Percentiles rank a stretch among this genome's conserved stretches.
Conservation (phyloP, 768 basidiomycete genomes). For the Mycena indigotica region DNA sequence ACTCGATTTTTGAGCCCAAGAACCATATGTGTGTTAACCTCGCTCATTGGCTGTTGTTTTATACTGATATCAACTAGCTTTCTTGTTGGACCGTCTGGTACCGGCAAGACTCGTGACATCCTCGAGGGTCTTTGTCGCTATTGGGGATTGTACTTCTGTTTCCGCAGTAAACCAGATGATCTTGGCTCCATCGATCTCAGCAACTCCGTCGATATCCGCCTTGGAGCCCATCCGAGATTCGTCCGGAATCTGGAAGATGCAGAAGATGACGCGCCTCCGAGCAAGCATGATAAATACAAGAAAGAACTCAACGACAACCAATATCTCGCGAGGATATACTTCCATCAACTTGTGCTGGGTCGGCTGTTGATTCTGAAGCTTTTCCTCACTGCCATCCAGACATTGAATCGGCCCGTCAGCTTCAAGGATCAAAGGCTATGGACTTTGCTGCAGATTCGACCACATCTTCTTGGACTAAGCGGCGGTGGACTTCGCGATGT, state of each 20-base stretch:
- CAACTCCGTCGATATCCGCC: too few species aligned
- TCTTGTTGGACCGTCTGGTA: constrained; percentile 13
- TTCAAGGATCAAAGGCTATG: neutral
- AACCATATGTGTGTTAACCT: neutral
- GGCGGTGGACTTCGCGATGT: neutral
- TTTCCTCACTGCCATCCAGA: neutral
- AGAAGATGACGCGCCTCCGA: too few species aligned
- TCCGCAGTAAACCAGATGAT: neutral
- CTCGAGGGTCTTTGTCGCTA: constrained; percentile 17
- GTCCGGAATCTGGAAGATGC: too few species aligned
- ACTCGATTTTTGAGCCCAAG: neutral
- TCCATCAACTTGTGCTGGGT: neutral
- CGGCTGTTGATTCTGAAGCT: neutral
- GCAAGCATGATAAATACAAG: too few species aligned
- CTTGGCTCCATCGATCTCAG: neutral
- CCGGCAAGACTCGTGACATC: constrained; percentile 20
- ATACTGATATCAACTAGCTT: neutral
- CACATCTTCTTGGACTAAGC: neutral
- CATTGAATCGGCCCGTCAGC: neutral
- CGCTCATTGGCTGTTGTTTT: neutral
- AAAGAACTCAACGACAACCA: neutral
- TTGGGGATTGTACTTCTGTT: constrained; percentile 23
- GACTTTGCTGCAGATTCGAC: neutral
- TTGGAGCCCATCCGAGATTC: too few species aligned
- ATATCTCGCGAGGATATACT: neutral